Evolutionary conservation across 352 stramenopile species (phyloP).

Genomic region (Phytophthora quininea): DNA sequence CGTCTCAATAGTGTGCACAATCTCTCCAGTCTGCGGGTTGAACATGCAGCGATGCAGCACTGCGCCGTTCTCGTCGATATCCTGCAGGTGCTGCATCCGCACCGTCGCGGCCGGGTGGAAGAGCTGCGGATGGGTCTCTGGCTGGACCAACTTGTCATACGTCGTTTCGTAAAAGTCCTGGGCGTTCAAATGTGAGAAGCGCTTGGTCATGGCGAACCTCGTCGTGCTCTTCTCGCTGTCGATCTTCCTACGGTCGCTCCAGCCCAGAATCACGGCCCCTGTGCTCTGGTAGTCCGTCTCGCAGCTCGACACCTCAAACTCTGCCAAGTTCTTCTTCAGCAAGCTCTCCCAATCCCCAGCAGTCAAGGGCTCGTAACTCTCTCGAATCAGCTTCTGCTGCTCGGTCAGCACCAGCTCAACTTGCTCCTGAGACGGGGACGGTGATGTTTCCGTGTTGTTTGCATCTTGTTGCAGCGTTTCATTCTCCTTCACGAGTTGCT

Average conservation of each 20-base stretch:
- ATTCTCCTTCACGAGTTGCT: conserved; percentile 42
- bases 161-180: conserved; percentile 35
- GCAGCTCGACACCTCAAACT: conserved; percentile 30
- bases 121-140: conserved; percentile 33
- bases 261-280: conserved; percentile 52
- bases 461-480: conserved; percentile 25
- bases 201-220: conserved; percentile 56
- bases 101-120: conserved; percentile 36
- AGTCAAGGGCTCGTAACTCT: conserved; percentile 45
- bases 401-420: conserved; percentile 43
- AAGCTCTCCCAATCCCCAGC: conserved; percentile 14
- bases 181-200: conserved; percentile 39
- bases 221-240: conserved; percentile 35
- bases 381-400: conserved; percentile 40
- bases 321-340: conserved; percentile 30
- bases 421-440: conserved; percentile 28
- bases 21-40: conserved; percentile 39
- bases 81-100: conserved; percentile 40
- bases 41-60: conserved; percentile 46
- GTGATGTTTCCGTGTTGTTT: conserved; percentile 1
- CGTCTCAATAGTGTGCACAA: conserved; percentile 57
- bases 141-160: conserved; percentile 29
- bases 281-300: conserved; percentile 38
- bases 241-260: conserved; percentile 52
- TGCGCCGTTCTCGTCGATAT: conserved; percentile 41